Evolutionary conservation across 306 rosid species (phyloP).

Genomic region (Acacia melanoxylon): DNA sequence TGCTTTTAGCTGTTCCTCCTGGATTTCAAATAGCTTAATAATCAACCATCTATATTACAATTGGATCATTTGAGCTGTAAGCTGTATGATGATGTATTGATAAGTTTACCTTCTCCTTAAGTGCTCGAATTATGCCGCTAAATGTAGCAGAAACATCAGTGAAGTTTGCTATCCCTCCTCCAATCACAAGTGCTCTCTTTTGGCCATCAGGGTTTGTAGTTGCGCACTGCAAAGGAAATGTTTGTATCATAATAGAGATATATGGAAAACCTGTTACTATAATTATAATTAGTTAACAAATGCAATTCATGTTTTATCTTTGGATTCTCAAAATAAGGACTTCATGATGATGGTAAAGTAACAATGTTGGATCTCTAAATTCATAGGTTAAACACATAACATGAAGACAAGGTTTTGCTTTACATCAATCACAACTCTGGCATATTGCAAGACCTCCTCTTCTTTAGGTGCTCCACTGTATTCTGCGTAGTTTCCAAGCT

Average conservation of each 20-base stretch:
- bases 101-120: constrained; percentile 80
- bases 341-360: not conserved
- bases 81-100: not conserved
- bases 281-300: constrained; percentile 4
- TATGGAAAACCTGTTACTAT: not conserved
- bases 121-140: constrained; percentile 88
- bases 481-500: constrained; percentile 98
- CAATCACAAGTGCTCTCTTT: constrained; percentile 87
- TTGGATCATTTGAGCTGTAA: not conserved
- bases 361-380: not conserved
- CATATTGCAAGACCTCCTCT: constrained; percentile 94
- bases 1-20: constrained; percentile 90
- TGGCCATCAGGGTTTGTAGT: constrained; percentile 89
- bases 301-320: not conserved
- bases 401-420: constrained; percentile 22
- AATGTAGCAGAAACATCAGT: constrained; percentile 97
- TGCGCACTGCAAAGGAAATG: constrained; percentile 67
- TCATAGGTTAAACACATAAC: constrained; percentile 4
- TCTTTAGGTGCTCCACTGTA: constrained; percentile 98
- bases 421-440: constrained; percentile 96
- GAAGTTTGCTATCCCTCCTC: constrained; percentile 98
- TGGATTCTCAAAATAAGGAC: not conserved
- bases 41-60: constrained; percentile 28
- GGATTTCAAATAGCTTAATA: constrained; percentile 24
- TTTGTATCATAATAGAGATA: constrained; percentile 29